Conservation (phyloP, 305 asterid species). For the Fraxinus nigra region DNA sequence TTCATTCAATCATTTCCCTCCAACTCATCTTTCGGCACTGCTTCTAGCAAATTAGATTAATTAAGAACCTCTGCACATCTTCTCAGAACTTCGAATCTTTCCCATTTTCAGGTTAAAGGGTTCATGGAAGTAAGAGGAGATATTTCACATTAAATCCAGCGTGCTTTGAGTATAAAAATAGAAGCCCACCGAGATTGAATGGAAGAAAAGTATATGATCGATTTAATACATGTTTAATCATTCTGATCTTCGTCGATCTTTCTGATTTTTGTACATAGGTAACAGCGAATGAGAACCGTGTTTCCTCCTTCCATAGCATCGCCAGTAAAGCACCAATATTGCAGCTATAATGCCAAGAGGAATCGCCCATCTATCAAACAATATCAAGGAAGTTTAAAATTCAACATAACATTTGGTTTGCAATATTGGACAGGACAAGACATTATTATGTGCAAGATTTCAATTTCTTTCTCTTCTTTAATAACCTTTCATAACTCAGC, state of each 20-base stretch:
- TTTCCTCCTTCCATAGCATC: slow-evolving; percentile 83
- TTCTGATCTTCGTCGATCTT: slow-evolving; percentile 78
- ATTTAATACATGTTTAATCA: slow-evolving; percentile 30
- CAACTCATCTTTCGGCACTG: no score
- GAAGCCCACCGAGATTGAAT: slow-evolving; percentile 44
- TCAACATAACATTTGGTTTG: not conserved
- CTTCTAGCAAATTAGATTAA: no score
- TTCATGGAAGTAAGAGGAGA: not conserved
- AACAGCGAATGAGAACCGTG: slow-evolving; percentile 56
- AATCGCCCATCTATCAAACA: slow-evolving; percentile 80
- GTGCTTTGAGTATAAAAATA: slow-evolving; percentile 39
- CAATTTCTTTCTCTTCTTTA: not conserved
- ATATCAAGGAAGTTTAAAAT: not conserved
- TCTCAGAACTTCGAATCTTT: slow-evolving; percentile 17
- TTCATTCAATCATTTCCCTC: no score
- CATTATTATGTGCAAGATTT: not conserved
- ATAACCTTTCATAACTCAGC: not conserved
- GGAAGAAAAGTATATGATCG: slow-evolving; percentile 1
- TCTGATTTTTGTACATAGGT: slow-evolving; percentile 66
- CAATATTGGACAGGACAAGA: not conserved
- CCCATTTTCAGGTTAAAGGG: slow-evolving; percentile 14
- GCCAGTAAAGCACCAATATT: slow-evolving; percentile 64
- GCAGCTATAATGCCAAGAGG: slow-evolving; percentile 55
- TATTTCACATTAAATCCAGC: slow-evolving; percentile 17
- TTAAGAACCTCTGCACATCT: not conserved